These are phyloP conservation scores for Diaporthe aspalathi DNA, from an alignment of 2,329 filamentous ascomycete genomes.

Conservation along the genomic window DNA sequence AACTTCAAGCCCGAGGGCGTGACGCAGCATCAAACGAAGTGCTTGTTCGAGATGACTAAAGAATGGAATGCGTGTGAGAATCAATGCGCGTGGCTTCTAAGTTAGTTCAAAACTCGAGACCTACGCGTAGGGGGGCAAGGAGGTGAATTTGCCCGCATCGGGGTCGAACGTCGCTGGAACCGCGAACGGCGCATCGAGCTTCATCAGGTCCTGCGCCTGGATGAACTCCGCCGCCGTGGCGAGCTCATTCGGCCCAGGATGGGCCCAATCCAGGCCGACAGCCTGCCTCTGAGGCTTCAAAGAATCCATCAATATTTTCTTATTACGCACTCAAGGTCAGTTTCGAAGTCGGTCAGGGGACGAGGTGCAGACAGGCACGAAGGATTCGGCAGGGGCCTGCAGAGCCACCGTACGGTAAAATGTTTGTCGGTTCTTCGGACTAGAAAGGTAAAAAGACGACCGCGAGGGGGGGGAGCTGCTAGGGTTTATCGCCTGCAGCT, in stretches of 20 bases:
- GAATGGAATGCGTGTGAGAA: not conserved
- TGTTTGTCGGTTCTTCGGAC: no score
- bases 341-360: not conserved
- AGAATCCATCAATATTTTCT: no score
- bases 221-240: slow-evolving; percentile 14
- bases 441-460: no score
- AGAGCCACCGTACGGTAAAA: not conserved
- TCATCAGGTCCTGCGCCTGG: slow-evolving; percentile 10
- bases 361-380: no score
- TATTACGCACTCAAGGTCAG: not conserved
- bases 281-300: not conserved
- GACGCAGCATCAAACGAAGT: slow-evolving; percentile 8
- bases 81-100: no score
- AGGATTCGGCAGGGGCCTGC: no score
- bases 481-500: no score
- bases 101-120: not conserved
- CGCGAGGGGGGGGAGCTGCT: not conserved
- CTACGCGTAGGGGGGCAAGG: slow-evolving; percentile 4
- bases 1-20: not conserved
- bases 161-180: not conserved
- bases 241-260: slow-evolving; percentile 13
- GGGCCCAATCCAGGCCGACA: slow-evolving; percentile 15
- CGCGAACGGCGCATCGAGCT: not conserved
- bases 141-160: slow-evolving; percentile 1
- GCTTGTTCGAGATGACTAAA: not conserved